Base-by-base conservation (phyloP, 305 asterid genomes). In the Fraxinus nigra region DNA sequence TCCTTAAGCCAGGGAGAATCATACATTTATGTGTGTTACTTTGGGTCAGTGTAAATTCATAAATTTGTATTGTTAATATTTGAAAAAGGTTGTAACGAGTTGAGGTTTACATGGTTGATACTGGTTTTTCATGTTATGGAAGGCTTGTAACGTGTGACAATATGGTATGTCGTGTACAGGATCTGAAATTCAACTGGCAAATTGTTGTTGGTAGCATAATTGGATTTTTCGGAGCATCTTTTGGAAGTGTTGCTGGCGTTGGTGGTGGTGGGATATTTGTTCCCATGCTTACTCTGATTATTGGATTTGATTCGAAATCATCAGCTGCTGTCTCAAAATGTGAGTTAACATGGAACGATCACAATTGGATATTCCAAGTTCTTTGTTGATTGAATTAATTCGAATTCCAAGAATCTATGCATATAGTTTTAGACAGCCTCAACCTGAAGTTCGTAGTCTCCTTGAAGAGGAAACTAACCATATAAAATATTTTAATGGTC, bases 181-280 rank as follows among this genome's bases (percentile, higher is more conserved):
- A 92, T 26, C 38, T 95, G 87, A 82, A 89, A 87, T 94, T 95
- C 82, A 91, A 87, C 80, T 95, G 98, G 98, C 9, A 91, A 86
- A 88, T 92, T 56, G 74, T 95, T 76, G 77, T 91, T 26, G 99
- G 97, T 72, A 87, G 92, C 91, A 81, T 94, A 59, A 85, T 95
- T 87, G 99, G 98, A 88, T 95, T 95, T 94, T 82, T 87, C 77
- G 99, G 99, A 78, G 99, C 99, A 35, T 94, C 99, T 75, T 94
- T 92, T 82, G 99, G 99, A 54, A 95, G 99, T 75, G 98, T 95
- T 2, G 99, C 97, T 20, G 99, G 99, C 69, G 97, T 95, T 78
- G 98, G 99, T 1, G 99, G 99, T 1, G 98, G 99, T 0, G 98
- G 99, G 63, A 95, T 95, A 85, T 95, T 92, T 10, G 99, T 95